Percentiles rank a stretch among this genome's conserved stretches.
These are phyloP conservation scores for Stephanodiscus minutulus DNA, from an alignment of 108 stramenopile genomes.

Conservation along the genomic window DNA sequence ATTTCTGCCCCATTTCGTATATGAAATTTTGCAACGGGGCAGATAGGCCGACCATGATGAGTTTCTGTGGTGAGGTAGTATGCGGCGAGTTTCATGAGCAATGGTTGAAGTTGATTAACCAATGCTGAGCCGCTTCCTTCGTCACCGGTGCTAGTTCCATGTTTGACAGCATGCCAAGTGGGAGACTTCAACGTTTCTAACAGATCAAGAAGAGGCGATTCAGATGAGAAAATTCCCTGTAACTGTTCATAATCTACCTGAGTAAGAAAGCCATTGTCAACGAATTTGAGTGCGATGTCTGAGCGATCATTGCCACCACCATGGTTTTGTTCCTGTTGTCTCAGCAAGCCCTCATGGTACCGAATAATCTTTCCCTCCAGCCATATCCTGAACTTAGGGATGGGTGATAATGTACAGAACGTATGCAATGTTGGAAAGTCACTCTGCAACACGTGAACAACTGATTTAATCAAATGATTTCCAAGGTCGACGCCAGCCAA, in stretches of 20 bases:
- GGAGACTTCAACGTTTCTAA: conserved; percentile 20
- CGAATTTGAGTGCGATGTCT: conserved; percentile 4
- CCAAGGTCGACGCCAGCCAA: conserved; percentile 89
- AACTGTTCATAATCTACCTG: conserved; percentile 35
- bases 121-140: neutral
- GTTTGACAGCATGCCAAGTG: conserved; percentile 9
- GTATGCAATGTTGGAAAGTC: conserved; percentile 64
- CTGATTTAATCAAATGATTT: conserved; percentile 85
- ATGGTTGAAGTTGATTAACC: conserved; percentile 42
- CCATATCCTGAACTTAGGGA: conserved; percentile 89
- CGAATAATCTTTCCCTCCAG: conserved; percentile 58
- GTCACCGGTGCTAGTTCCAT: conserved; percentile 5
- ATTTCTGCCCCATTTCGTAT: conserved; percentile 84
- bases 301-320: neutral
- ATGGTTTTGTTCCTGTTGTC: neutral
- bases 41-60: conserved; percentile 73
- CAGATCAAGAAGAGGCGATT: conserved; percentile 20
- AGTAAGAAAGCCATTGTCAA: conserved; percentile 45
- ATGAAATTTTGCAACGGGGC: conserved; percentile 87
- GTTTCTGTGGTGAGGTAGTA: conserved; percentile 70
- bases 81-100: conserved; percentile 70
- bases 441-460: conserved; percentile 56
- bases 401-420: conserved; percentile 89
- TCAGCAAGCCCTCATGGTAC: conserved; percentile 18
- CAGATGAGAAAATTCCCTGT: conserved; percentile 21